Evolutionary conservation across 176 grass and related monocot species (phyloP).

Genomic region (Hordeum marinum): DNA sequence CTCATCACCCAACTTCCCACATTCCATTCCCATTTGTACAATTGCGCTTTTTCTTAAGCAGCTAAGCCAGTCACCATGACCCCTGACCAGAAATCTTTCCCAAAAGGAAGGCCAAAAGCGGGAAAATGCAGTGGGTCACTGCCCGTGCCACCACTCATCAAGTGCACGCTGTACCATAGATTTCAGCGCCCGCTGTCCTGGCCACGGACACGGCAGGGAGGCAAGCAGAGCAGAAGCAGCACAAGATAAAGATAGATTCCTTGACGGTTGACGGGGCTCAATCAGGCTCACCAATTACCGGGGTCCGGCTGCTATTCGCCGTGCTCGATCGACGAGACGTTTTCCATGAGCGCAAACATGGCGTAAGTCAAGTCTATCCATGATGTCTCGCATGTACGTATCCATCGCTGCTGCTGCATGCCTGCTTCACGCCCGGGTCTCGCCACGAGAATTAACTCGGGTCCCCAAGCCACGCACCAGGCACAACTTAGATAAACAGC

Average conservation of each 20-base stretch:
- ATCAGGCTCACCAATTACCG: slow-evolving; percentile 1
- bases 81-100: not conserved
- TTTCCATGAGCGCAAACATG: not conserved
- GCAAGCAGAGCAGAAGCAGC: not conserved
- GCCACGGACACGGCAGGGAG: not conserved
- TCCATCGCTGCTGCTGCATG: too few relatives aligned
- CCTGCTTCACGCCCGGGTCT: too few relatives aligned
- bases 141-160: not conserved
- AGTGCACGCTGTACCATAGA: not conserved
- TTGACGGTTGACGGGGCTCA: slow-evolving; percentile 12
- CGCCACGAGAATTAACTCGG: too few relatives aligned
- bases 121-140: not conserved
- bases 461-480: too few relatives aligned
- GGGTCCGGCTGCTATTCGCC: not conserved
- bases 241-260: slow-evolving; percentile 6
- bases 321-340: not conserved
- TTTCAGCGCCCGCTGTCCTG: not conserved
- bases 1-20: slow-evolving; percentile 3
- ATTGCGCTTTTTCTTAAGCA: slow-evolving; percentile 21
- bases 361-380: not conserved
- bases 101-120: not conserved
- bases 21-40: slow-evolving; percentile 20
- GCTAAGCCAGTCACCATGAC: not conserved
- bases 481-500: too few relatives aligned
- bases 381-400: too few relatives aligned